These are phyloP conservation scores for Nicotiana benthamiana DNA, from an alignment of 257 asterid genomes.

Conservation along the genomic window DNA sequence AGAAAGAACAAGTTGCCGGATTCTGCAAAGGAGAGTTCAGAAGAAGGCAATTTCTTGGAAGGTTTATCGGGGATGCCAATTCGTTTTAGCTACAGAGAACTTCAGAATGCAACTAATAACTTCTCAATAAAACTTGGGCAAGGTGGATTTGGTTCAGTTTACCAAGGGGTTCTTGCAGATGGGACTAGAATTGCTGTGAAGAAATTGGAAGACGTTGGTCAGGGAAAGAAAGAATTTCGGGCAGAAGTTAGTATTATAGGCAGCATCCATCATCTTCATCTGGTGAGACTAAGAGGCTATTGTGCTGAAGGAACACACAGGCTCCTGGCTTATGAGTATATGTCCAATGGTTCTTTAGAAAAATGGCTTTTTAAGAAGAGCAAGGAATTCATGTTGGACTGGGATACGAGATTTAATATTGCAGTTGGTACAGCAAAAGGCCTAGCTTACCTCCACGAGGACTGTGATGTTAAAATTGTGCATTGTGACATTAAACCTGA, in stretches of 20 bases:
- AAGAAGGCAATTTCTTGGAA: slow-evolving; percentile 78
- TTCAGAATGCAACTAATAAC: slow-evolving; percentile 58
- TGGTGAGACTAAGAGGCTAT: slow-evolving; percentile 78
- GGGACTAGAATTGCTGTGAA: slow-evolving; percentile 79
- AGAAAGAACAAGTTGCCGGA: slow-evolving; percentile 42
- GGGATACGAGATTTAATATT: slow-evolving; percentile 63
- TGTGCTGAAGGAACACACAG: slow-evolving; percentile 90
- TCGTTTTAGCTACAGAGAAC: slow-evolving; percentile 73
- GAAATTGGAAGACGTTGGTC: slow-evolving; percentile 85
- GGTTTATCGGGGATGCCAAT: slow-evolving; percentile 84
- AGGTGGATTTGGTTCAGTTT: slow-evolving; percentile 99
- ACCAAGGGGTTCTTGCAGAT: slow-evolving; percentile 63
- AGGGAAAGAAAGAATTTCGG: slow-evolving; percentile 95
- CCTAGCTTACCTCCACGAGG: slow-evolving; percentile 78
- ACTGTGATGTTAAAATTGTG: slow-evolving; percentile 73
- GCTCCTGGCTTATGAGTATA: slow-evolving; percentile 81
- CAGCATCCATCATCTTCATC: slow-evolving; percentile 84
- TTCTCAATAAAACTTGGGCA: slow-evolving; percentile 81
- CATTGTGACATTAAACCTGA: slow-evolving; percentile 91
- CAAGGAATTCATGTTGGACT: slow-evolving; percentile 56
- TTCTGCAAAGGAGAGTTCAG: slow-evolving; percentile 48
- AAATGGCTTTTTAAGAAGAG: slow-evolving; percentile 75
- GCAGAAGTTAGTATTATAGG: slow-evolving; percentile 97
- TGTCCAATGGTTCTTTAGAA: slow-evolving; percentile 85
- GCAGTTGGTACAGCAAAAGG: slow-evolving; percentile 92